These are phyloP conservation scores for Suillus luteus DNA, from an alignment of 768 basidiomycete species.

Conservation along the genomic window DNA sequence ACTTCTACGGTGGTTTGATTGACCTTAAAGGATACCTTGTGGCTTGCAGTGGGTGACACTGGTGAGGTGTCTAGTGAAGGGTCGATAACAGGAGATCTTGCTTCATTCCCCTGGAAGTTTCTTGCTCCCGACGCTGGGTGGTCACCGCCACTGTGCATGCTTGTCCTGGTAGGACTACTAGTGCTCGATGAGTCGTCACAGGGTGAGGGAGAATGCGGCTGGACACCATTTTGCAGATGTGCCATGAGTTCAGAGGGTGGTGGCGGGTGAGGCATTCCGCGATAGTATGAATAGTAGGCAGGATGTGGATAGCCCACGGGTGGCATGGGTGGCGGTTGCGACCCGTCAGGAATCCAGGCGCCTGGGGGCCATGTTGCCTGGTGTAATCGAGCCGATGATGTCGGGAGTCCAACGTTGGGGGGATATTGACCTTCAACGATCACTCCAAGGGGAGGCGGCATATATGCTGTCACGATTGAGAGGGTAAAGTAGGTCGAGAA, in stretches of 20 bases:
- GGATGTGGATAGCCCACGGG: slow-evolving; percentile 39
- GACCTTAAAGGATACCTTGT: slow-evolving; percentile 24
- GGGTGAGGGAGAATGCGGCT: slow-evolving; percentile 21
- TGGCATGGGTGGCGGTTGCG: slow-evolving; percentile 33
- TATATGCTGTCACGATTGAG: slow-evolving; percentile 38
- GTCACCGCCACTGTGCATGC: slow-evolving; percentile 23
- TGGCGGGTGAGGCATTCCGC: slow-evolving; percentile 31
- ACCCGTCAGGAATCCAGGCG: slow-evolving; percentile 37
- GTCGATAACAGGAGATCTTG: slow-evolving; percentile 36
- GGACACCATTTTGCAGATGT: slow-evolving; percentile 28
- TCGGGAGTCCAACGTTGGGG: slow-evolving; percentile 48
- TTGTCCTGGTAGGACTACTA: slow-evolving; percentile 24
- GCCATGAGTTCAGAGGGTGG: slow-evolving; percentile 22
- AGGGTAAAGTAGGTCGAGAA: neutral
- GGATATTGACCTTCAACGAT: slow-evolving; percentile 45
- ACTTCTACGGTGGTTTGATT: slow-evolving; percentile 36
- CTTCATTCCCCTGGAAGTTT: slow-evolving; percentile 16
- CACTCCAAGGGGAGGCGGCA: slow-evolving; percentile 42
- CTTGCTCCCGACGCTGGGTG: slow-evolving; percentile 21
- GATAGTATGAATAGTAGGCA: slow-evolving; percentile 51
- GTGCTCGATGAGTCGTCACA: slow-evolving; percentile 29
- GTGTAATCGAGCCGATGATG: slow-evolving; percentile 52
- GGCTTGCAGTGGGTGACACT: slow-evolving; percentile 15
- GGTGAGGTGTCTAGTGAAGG: slow-evolving; percentile 38
- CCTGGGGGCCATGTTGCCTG: slow-evolving; percentile 44